These are phyloP conservation scores for Fonsecaea pedrosoi DNA, from an alignment of 2,329 filamentous ascomycete genomes.

Conservation along the genomic window DNA sequence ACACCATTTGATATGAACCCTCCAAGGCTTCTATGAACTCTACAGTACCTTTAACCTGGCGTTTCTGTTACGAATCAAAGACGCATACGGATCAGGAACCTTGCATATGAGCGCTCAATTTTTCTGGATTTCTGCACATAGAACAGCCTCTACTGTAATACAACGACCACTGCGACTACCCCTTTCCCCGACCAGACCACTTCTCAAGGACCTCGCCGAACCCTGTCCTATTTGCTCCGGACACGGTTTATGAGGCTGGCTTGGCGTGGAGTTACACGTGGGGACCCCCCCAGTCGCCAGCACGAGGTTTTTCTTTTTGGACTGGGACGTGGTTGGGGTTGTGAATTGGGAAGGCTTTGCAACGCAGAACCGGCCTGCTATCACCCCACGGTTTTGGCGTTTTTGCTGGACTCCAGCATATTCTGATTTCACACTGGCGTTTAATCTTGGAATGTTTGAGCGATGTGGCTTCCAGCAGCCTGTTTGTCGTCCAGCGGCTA, in stretches of 20 bases:
- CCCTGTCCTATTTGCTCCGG: constrained; percentile 10
- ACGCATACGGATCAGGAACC: constrained; percentile 27
- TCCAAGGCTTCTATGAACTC: constrained; percentile 2
- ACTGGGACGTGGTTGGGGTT: not conserved
- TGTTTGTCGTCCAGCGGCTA: constrained; percentile 30
- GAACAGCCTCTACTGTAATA: constrained; percentile 10
- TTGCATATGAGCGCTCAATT: constrained; percentile 35
- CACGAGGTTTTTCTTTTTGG: constrained; percentile 5
- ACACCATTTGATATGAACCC: not conserved
- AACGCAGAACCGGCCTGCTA: not conserved
- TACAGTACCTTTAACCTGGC: constrained; percentile 24
- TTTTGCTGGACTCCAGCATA: not conserved
- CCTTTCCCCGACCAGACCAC: constrained; percentile 3
- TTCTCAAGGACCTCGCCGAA: constrained; percentile 6
- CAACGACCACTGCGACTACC: not conserved
- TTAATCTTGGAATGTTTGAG: constrained; percentile 6
- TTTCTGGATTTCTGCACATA: constrained; percentile 26
- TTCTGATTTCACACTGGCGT: constrained; percentile 6
- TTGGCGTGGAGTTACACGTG: not conserved
- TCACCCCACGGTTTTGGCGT: not conserved
- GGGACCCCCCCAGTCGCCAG: not conserved
- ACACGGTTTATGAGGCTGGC: constrained; percentile 16
- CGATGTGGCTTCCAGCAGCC: constrained; percentile 10
- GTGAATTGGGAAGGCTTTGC: not conserved
- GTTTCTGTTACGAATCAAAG: constrained; percentile 25